Evolutionary conservation across 768 basidiomycete genomes (phyloP).

Genomic region (Lactarius vividus): DNA sequence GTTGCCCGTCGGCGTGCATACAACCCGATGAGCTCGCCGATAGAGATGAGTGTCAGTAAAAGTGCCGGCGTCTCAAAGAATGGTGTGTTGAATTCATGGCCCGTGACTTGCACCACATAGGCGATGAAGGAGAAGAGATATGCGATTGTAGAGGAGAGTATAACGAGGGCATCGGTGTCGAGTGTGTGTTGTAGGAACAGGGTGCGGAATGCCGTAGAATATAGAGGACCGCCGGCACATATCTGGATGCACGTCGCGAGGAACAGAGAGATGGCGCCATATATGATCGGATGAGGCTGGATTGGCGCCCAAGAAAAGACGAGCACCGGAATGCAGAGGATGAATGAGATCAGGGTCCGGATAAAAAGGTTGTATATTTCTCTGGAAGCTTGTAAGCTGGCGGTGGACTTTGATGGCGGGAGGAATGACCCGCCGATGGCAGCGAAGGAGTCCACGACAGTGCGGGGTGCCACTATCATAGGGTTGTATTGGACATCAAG

Average conservation of each 20-base stretch:
- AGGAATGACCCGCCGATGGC: conserved; percentile 30
- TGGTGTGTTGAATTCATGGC: conserved; percentile 33
- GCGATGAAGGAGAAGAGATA: conserved; percentile 43
- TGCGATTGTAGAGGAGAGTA: conserved; percentile 40
- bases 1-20: conserved; percentile 37
- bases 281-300: conserved; percentile 34
- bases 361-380: conserved; percentile 34
- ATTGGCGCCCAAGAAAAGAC: conserved; percentile 44
- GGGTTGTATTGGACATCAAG: conserved; percentile 31
- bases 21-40: conserved; percentile 40
- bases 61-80: conserved; percentile 47
- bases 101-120: conserved; percentile 36
- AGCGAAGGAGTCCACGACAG: conserved; percentile 33
- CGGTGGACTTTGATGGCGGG: conserved; percentile 30
- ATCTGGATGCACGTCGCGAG: conserved; percentile 41
- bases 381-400: conserved; percentile 31
- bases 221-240: conserved; percentile 38
- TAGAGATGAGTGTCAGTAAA: conserved; percentile 42
- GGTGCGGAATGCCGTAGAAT: conserved; percentile 37
- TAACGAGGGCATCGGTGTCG: conserved; percentile 42
- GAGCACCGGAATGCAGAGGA: conserved; percentile 41
- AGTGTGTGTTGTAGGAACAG: conserved; percentile 38
- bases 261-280: conserved; percentile 38
- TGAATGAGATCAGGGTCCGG: conserved; percentile 35
- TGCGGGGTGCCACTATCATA: conserved; percentile 33